Evolutionary conservation across 176 grass and related monocot species (phyloP).

Genomic region (Dactylis glomerata): DNA sequence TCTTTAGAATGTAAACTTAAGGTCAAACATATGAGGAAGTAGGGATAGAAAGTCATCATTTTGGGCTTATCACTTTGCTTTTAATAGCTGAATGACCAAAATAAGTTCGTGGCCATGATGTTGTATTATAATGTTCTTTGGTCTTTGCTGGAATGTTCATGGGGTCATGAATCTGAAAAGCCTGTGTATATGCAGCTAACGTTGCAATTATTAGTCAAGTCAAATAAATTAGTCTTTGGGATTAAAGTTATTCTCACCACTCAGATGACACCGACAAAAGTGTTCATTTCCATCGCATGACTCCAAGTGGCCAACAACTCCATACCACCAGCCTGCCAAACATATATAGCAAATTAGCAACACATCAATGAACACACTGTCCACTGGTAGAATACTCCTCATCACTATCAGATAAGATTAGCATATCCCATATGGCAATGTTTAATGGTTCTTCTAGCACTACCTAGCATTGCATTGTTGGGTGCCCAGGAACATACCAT

Average conservation of each 20-base stretch:
- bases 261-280: constrained; percentile 73
- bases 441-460: constrained; percentile 18
- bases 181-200: constrained; percentile 22
- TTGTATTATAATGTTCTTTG: constrained; percentile 38
- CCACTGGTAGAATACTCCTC: constrained; percentile 37
- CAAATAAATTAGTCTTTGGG: constrained; percentile 20
- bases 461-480: constrained; percentile 30
- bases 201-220: constrained; percentile 45
- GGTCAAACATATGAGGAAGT: constrained; percentile 34
- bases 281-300: constrained; percentile 82
- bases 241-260: constrained; percentile 69
- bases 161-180: constrained; percentile 27
- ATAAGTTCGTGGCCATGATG: constrained; percentile 19
- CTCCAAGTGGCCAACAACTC: constrained; percentile 86
- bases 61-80: background rate
- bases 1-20: background rate
- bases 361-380: constrained; percentile 37
- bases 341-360: constrained; percentile 32
- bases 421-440: constrained; percentile 35
- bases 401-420: constrained; percentile 36
- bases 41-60: too few species aligned
- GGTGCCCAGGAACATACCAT: constrained; percentile 67
- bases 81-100: constrained; percentile 8
- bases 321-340: constrained; percentile 99
- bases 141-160: constrained; percentile 39